phyloP scores from a whole-genome alignment of 306 rosid genomes.

The Lathyrus tuberosus region DNA sequence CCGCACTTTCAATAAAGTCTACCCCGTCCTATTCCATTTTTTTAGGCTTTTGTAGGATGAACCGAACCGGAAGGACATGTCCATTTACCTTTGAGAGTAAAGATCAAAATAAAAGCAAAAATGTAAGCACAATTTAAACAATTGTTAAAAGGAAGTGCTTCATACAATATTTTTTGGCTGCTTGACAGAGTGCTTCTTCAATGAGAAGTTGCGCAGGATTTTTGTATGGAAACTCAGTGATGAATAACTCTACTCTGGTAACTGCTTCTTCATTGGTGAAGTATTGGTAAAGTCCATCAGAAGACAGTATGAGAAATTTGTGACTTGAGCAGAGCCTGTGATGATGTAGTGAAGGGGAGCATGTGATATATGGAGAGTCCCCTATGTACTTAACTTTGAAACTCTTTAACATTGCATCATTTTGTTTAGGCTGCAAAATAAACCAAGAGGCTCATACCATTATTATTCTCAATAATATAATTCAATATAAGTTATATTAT shows the following conservation, averaged over 20 bases:
- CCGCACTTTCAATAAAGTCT: too few relatives aligned
- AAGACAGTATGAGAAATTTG: constrained; percentile 71
- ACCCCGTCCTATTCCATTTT: too few relatives aligned
- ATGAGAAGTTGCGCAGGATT: constrained; percentile 90
- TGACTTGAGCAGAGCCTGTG: constrained; percentile 62
- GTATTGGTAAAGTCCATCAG: constrained; percentile 91
- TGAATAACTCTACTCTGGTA: constrained; percentile 67
- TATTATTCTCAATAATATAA: constrained; percentile 17
- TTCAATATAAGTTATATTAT: too few relatives aligned
- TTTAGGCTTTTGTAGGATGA: too few relatives aligned
- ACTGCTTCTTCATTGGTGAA: constrained; percentile 82
- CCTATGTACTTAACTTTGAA: constrained; percentile 79
- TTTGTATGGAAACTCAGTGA: constrained; percentile 67
- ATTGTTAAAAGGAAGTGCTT: not conserved
- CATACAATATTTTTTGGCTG: constrained; percentile 75
- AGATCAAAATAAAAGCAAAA: not conserved
- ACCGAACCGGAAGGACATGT: too few relatives aligned
- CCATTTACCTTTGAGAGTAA: too few relatives aligned
- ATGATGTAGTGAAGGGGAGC: constrained; percentile 69
- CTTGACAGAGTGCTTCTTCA: constrained; percentile 65
- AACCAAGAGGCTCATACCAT: constrained; percentile 20
- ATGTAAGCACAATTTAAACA: not conserved
- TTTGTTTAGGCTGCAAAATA: constrained; percentile 76
- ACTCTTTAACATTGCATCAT: constrained; percentile 69
- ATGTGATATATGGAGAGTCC: constrained; percentile 66